phyloP scores from a whole-genome alignment of 2,329 filamentous ascomycete species.

The Xylariaceae sp. region DNA sequence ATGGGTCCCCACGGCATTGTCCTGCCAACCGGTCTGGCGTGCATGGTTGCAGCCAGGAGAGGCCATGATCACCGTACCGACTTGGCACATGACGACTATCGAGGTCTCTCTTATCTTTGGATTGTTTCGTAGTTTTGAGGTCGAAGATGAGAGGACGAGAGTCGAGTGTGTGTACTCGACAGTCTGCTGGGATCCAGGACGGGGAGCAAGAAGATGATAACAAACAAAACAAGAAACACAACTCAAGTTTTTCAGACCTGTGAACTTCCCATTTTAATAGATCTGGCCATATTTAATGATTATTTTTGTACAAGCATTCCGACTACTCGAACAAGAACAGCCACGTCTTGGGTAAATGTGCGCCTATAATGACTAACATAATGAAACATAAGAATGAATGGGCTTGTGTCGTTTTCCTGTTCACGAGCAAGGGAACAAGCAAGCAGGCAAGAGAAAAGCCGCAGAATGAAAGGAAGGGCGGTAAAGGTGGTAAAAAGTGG shows the following conservation, averaged over 20 bases:
- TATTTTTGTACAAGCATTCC: no score
- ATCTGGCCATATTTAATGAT: no score
- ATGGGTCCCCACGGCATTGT: slow-evolving; percentile 14
- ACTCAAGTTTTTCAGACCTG: no score
- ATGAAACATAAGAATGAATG: neutral
- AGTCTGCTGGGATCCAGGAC: no score
- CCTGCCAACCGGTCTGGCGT: slow-evolving; percentile 22
- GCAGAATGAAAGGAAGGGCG: neutral
- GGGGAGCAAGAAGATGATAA: no score
- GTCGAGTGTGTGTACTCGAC: no score
- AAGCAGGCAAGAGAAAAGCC: neutral
- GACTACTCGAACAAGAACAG: neutral
- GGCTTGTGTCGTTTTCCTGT: no score
- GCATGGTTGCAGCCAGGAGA: slow-evolving; percentile 21
- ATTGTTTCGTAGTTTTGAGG: neutral
- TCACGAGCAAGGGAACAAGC: no score
- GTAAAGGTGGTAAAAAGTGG: neutral
- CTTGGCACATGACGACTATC: slow-evolving; percentile 19
- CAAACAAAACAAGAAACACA: no score
- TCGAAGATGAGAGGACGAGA: no score
- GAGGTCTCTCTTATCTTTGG: neutral
- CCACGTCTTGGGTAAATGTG: neutral
- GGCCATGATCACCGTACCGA: slow-evolving; percentile 20
- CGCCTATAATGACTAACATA: neutral
- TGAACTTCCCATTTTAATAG: no score